A percentile compares a stretch with the other conserved stretches of the same genome.
Conservation (phyloP, 2,329 filamentous ascomycete genomes). For the Hypoxylon rubiginosum region DNA sequence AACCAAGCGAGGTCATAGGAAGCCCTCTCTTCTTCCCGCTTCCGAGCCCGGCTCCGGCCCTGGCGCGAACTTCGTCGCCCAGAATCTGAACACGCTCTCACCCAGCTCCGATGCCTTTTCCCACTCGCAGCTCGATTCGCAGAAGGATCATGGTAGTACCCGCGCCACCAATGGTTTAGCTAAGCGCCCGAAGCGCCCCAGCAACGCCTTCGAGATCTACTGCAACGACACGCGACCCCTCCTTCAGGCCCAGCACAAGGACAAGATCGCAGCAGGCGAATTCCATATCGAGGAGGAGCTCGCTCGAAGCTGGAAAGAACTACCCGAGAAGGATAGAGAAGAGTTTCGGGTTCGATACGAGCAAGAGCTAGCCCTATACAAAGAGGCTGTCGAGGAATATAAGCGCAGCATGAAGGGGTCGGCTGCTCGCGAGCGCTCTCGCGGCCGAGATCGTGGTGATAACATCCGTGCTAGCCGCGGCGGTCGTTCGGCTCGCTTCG, state of each 20-base stretch:
- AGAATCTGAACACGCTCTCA: slow-evolving; percentile 61
- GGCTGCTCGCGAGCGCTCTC: slow-evolving; percentile 49
- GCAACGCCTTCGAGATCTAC: slow-evolving; percentile 68
- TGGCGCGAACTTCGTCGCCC: slow-evolving; percentile 61
- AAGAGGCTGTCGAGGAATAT: slow-evolving; percentile 59
- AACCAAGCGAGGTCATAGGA: slow-evolving; percentile 79
- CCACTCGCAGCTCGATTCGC: slow-evolving; percentile 60
- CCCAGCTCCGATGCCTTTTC: slow-evolving; percentile 68
- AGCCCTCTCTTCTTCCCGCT: slow-evolving; percentile 65
- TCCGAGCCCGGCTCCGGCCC: slow-evolving; percentile 56
- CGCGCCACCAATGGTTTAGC: slow-evolving; percentile 56
- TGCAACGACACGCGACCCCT: slow-evolving; percentile 63
- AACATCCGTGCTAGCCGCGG: slow-evolving; percentile 38
- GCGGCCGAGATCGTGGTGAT: slow-evolving; percentile 38
- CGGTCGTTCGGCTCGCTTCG: slow-evolving; percentile 46
- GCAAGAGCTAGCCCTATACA: slow-evolving; percentile 56
- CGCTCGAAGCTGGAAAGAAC: slow-evolving; percentile 66
- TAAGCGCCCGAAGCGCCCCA: slow-evolving; percentile 59
- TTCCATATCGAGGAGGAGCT: slow-evolving; percentile 68
- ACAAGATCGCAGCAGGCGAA: slow-evolving; percentile 52
- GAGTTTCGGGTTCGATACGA: slow-evolving; percentile 62
- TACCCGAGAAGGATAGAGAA: slow-evolving; percentile 64
- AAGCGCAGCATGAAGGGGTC: slow-evolving; percentile 50
- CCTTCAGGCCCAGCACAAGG: slow-evolving; percentile 61
- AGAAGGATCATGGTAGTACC: slow-evolving; percentile 51